Percentiles rank a stretch among this genome's conserved stretches.
These are phyloP conservation scores for Pseudocohnilembus persalinus DNA, from an alignment of 169 alveolate genomes.

Conservation along the genomic window DNA sequence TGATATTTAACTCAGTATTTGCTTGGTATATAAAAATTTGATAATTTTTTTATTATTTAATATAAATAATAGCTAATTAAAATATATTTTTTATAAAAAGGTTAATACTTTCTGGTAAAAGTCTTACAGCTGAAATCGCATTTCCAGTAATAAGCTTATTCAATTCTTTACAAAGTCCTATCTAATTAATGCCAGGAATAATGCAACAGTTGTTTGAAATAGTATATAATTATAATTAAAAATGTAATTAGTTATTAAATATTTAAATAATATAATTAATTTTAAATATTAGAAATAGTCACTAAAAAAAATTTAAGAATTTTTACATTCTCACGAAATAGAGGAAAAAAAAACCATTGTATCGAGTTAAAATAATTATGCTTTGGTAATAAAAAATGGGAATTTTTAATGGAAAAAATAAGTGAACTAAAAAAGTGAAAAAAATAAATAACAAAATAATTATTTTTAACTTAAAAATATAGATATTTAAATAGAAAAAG, in stretches of 20 bases:
- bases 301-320: conserved; percentile 52
- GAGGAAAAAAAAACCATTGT: not conserved
- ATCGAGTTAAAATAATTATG: no score
- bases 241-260: no score
- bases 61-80: no score
- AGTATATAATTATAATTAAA: not conserved
- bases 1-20: conserved; percentile 48
- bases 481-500: conserved; percentile 17
- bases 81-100: not conserved
- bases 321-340: conserved; percentile 37
- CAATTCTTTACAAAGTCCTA: conserved; percentile 50
- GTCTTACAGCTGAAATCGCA: conserved; percentile 43
- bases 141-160: conserved; percentile 50
- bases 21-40: no score
- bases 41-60: no score
- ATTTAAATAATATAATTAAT: no score
- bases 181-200: conserved; percentile 43
- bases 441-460: no score
- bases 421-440: no score
- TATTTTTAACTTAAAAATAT: conserved; percentile 13
- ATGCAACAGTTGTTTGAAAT: conserved; percentile 49
- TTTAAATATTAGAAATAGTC: conserved; percentile 38
- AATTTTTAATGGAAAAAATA: no score
- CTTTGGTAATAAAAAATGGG: no score
- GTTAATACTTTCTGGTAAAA: conserved; percentile 41